A percentile compares a stretch with the other conserved stretches of the same genome.
phyloP scores from a whole-genome alignment of 331 rosid genomes.

The Stylosanthes scabra region DNA sequence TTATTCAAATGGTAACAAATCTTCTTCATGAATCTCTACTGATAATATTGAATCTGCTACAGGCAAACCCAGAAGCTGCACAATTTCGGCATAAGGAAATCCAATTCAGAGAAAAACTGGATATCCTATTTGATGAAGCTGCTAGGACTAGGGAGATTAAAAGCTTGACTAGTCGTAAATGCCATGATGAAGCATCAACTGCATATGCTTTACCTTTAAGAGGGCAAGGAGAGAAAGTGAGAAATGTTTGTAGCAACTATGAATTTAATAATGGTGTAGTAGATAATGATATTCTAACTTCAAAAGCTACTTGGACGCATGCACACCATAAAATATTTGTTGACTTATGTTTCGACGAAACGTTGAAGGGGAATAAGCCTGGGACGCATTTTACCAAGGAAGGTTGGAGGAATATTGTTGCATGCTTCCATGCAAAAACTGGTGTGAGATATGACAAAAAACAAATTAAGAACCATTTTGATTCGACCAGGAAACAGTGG shows the following conservation, averaged over 20 bases:
- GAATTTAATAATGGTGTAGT: constrained; percentile 9
- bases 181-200: constrained; percentile 41
- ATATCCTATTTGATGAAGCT: constrained; percentile 47
- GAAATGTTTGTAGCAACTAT: constrained; percentile 19
- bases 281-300: constrained; percentile 26
- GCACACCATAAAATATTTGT: constrained; percentile 54
- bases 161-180: constrained; percentile 32
- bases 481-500: constrained; percentile 61
- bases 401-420: constrained; percentile 63
- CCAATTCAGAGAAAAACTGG: constrained; percentile 51
- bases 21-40: constrained; percentile 31
- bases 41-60: constrained; percentile 31
- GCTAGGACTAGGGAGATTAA: constrained; percentile 41
- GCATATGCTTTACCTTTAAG: constrained; percentile 37
- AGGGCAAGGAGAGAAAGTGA: constrained; percentile 39
- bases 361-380: constrained; percentile 57
- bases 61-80: constrained; percentile 62
- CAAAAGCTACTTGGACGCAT: constrained; percentile 67
- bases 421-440: constrained; percentile 51
- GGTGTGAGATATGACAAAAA: constrained; percentile 59
- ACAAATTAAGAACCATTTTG: constrained; percentile 72
- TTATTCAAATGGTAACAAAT: constrained; percentile 2
- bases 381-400: constrained; percentile 64
- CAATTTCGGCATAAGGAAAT: constrained; percentile 63
- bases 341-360: constrained; percentile 59